A percentile compares a stretch with the other conserved stretches of the same genome.
Conservation (phyloP, 2,329 filamentous ascomycete genomes). For the Scedosporium dehoogii region DNA sequence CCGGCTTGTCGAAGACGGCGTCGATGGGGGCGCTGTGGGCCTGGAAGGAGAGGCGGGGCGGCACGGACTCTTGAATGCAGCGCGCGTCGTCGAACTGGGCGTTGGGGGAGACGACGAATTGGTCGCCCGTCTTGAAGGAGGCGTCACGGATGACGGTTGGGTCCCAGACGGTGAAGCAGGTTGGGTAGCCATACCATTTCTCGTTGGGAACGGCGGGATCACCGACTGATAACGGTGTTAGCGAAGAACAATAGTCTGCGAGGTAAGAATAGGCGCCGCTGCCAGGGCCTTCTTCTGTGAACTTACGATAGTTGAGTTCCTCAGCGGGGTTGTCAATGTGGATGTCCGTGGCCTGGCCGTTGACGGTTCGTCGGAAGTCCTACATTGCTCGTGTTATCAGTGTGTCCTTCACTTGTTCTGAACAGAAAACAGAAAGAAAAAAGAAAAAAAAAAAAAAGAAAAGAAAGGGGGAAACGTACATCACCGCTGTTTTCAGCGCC, state of each 20-base stretch:
- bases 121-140: conserved; percentile 20
- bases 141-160: conserved; percentile 20
- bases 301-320: conserved; percentile 50
- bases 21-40: conserved; percentile 53
- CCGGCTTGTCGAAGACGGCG: conserved; percentile 43
- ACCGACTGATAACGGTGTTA: conserved; percentile 13
- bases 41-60: conserved; percentile 41
- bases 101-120: conserved; percentile 27
- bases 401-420: background rate
- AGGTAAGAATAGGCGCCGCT: background rate
- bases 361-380: conserved; percentile 35
- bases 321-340: conserved; percentile 54
- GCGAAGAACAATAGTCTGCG: background rate
- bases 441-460: background rate
- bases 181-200: conserved; percentile 47
- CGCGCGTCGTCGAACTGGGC: conserved; percentile 23
- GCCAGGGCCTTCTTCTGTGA: too few species aligned
- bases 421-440: background rate
- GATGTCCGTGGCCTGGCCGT: conserved; percentile 35
- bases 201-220: conserved; percentile 18
- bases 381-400: background rate
- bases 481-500: conserved; percentile 43
- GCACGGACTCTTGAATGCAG: conserved; percentile 20
- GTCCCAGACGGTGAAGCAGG: conserved; percentile 48
- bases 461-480: conserved; percentile 4